Evolutionary conservation across 2,329 filamentous ascomycete genomes (phyloP).

Genomic region (Ophiocordyceps sinensis): DNA sequence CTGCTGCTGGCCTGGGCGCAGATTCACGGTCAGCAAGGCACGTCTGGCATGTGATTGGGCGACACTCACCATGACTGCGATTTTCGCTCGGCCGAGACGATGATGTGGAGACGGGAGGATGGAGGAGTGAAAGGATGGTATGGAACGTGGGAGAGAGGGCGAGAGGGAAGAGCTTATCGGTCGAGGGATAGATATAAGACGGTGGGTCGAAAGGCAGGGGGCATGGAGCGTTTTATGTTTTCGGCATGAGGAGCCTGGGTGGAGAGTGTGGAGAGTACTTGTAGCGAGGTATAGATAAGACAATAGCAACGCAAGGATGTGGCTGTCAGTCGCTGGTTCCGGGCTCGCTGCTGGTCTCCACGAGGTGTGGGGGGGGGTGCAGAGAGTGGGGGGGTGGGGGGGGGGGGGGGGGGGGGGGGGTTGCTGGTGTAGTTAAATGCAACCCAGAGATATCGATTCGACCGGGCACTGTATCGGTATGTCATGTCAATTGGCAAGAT

Average conservation of each 20-base stretch:
- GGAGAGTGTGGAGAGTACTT: conserved; percentile 1
- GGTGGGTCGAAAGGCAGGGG: not conserved
- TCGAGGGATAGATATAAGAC: not conserved
- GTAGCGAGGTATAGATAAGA: conserved; percentile 4
- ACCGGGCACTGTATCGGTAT: too few relatives aligned
- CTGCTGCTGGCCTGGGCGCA: conserved; percentile 12
- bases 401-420: not conserved
- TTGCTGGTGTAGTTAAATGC: too few relatives aligned
- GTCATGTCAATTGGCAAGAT: too few relatives aligned
- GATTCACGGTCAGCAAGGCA: not conserved
- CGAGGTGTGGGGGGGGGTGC: not conserved
- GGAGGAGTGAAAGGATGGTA: not conserved
- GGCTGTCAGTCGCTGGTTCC: conserved; percentile 3
- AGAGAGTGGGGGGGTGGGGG: too few relatives aligned
- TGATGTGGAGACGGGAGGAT: not conserved
- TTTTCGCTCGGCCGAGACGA: not conserved
- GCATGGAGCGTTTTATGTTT: conserved; percentile 11
- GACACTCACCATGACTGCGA: conserved; percentile 8
- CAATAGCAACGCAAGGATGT: conserved; percentile 1
- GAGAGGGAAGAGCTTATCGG: not conserved
- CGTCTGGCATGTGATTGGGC: too few relatives aligned
- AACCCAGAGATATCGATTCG: too few relatives aligned
- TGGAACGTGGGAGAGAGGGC: not conserved
- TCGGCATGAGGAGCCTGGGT: conserved; percentile 1
- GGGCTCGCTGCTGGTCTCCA: not conserved